A percentile compares a stretch with the other conserved stretches of the same genome.
These are phyloP conservation scores for Argentina anserina DNA, from an alignment of 306 rosid genomes.

Conservation along the genomic window DNA sequence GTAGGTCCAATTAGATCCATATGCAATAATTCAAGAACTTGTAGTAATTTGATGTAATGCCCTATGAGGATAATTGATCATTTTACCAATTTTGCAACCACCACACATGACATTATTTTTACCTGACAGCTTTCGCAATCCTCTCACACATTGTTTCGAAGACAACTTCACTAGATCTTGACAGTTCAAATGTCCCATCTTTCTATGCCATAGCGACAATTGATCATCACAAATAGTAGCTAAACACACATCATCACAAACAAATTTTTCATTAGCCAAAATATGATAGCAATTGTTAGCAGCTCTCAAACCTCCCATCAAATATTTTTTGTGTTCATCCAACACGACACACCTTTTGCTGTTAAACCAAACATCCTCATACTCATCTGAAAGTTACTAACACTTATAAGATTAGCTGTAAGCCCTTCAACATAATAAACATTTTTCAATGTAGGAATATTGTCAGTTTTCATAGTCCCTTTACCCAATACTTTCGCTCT, in stretches of 20 bases:
- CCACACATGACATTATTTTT: not conserved
- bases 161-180: not conserved
- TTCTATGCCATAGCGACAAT: not conserved
- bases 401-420: not conserved
- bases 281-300: not conserved
- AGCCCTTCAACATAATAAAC: not conserved
- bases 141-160: not conserved
- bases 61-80: not conserved
- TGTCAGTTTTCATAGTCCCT: not conserved
- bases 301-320: not conserved
- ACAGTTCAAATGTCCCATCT: not conserved
- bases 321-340: rapidly evolving
- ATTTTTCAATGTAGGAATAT: not conserved
- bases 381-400: not conserved
- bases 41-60: no score
- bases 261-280: not conserved
- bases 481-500: not conserved
- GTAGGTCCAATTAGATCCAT: not conserved
- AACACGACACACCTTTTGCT: not conserved
- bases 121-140: not conserved
- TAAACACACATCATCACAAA: rapidly evolving
- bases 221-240: rapidly evolving
- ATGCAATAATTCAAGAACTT: not conserved
- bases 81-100: not conserved
- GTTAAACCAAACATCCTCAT: not conserved